Base-by-base conservation (phyloP, 108 stramenopile species). In the Pseudonitzschia multistriata region DNA sequence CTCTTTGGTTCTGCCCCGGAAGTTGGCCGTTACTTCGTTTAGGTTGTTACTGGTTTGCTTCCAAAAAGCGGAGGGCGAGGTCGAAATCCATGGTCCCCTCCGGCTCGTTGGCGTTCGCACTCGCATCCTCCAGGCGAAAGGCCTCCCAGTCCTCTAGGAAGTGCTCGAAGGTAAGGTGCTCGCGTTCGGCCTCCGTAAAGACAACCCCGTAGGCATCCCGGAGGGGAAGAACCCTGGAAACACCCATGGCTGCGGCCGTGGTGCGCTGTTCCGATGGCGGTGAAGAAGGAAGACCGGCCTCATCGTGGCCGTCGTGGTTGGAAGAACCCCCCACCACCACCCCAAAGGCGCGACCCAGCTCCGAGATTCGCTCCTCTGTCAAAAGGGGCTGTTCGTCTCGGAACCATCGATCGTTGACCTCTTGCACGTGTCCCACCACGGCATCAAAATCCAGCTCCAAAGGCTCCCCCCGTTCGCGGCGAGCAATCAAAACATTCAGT, bases 121-220 rank as follows among this genome's bases (percentile, higher is more conserved):
- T n/a, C n/a, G n/a, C n/a, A 14, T n/a, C 31, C 7, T 30, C n/a
- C 34, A 17, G 19, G 1, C 34, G 45, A 76, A 75, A 94, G 1
- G 85, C 89, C 21, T 77, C 50, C 89, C 89, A 94, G 65, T 94
- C 92, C 68, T 94, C 87, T 50, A 89, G 31, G 68, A 94, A 94
- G 45, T 78, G 77, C 27, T 89, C 89, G 73, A 66, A 94, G 0
- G 78, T 79, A 72, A 91, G 78, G 68, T 85, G 83, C 52, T 94
- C 88, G 47, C 82, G 85, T 64, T 94, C 92, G 8, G 74, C 78
- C 0, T 79, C 82, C 34, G 89, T 91, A 60, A 94, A 94, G 35
- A 94, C 39, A 10, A 87, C 57, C 11, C 69, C 48, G 61, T 85
- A 91, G 67, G 80, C 87, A 14, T 70, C 19, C 48, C 60, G 34